These are phyloP conservation scores for Aphanomyces astaci DNA, from an alignment of 352 stramenopile genomes.

Conservation along the genomic window DNA sequence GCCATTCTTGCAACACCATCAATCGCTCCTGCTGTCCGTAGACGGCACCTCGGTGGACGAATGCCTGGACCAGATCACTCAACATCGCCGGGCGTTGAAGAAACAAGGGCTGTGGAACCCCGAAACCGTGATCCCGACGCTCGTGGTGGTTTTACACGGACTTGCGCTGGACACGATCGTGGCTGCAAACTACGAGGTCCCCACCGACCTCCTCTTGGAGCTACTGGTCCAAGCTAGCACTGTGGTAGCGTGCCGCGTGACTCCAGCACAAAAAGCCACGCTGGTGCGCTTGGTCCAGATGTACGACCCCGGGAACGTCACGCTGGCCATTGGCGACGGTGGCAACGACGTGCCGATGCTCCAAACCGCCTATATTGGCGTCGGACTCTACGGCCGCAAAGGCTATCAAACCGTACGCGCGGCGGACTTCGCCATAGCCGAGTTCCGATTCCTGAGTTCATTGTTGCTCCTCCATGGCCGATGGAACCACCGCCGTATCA, in stretches of 20 bases:
- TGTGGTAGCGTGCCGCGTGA: constrained; percentile 81
- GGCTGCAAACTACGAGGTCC: constrained; percentile 31
- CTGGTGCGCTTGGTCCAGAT: constrained; percentile 91
- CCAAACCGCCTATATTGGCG: constrained; percentile 96
- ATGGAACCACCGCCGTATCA: constrained; percentile 74
- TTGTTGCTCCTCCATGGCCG: constrained; percentile 74
- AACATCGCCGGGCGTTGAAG: constrained; percentile 63
- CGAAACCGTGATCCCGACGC: constrained; percentile 50
- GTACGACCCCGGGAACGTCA: constrained; percentile 39
- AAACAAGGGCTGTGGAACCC: constrained; percentile 68
- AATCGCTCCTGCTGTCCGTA: constrained; percentile 57
- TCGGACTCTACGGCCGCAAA: constrained; percentile 98
- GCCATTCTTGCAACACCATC: constrained; percentile 50
- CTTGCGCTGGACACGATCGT: constrained; percentile 65
- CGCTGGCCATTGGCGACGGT: constrained; percentile 96
- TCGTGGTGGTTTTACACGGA: constrained; percentile 70
- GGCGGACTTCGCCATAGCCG: constrained; percentile 80
- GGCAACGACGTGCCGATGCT: constrained; percentile 99
- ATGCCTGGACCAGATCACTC: constrained; percentile 73
- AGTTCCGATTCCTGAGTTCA: constrained; percentile 63
- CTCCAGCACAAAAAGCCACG: constrained; percentile 88
- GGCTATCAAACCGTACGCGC: constrained; percentile 81
- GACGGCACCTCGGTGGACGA: constrained; percentile 73
- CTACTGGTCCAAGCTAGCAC: constrained; percentile 78
- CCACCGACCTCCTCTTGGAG: constrained; percentile 67